Percentiles rank a stretch among this genome's conserved stretches.
phyloP scores from a whole-genome alignment of 768 basidiomycete genomes.

The Antrodiella citrinella region DNA sequence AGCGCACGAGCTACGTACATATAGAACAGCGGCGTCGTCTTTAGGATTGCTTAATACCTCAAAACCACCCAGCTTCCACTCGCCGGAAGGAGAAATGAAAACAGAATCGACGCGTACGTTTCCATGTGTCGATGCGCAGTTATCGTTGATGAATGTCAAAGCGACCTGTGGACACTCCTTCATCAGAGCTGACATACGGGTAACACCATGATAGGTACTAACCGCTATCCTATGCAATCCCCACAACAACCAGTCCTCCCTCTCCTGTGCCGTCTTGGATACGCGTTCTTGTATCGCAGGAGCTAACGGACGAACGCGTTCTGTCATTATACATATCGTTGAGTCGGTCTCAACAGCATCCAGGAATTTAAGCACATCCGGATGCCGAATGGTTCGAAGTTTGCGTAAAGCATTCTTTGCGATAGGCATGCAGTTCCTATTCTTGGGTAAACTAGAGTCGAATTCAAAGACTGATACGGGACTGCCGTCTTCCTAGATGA shows the following conservation, averaged over 20 bases:
- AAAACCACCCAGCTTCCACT: constrained; percentile 96
- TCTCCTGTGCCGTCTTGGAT: constrained; percentile 51
- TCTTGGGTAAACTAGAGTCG: constrained; percentile 56
- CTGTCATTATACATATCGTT: constrained; percentile 88
- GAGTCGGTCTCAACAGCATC: constrained; percentile 88
- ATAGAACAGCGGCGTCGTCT: constrained; percentile 72
- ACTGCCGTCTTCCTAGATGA: constrained; percentile 74
- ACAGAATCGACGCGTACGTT: constrained; percentile 67
- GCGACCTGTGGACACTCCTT: constrained; percentile 53
- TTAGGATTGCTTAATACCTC: constrained; percentile 80
- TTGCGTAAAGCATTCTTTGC: constrained; percentile 89
- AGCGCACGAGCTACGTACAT: constrained; percentile 45
- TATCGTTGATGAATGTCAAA: constrained; percentile 82
- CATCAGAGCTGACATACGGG: neutral
- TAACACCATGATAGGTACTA: constrained; percentile 20
- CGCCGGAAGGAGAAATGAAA: constrained; percentile 88
- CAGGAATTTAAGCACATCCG: constrained; percentile 92
- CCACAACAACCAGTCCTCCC: constrained; percentile 90
- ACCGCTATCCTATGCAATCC: constrained; percentile 88
- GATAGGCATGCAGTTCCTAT: constrained; percentile 56
- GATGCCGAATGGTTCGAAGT: constrained; percentile 86
- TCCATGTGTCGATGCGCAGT: constrained; percentile 77
- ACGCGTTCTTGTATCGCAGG: constrained; percentile 54
- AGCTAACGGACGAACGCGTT: constrained; percentile 76
- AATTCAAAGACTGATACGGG: constrained; percentile 90